Conservation (phyloP, 768 basidiomycete species). For the Mrakia frigida region DNA sequence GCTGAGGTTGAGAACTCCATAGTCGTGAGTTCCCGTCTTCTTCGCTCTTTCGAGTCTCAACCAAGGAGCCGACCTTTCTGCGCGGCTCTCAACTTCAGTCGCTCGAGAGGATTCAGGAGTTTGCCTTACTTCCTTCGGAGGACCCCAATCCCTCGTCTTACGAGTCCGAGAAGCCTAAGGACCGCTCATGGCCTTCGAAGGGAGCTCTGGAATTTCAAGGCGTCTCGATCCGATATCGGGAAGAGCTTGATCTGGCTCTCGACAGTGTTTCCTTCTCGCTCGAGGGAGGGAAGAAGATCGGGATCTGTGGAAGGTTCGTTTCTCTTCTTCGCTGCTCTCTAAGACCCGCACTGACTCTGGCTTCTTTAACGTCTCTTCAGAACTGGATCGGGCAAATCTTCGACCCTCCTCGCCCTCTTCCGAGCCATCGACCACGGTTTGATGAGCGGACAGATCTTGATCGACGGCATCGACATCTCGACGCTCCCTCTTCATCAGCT, state of each 20-base stretch:
- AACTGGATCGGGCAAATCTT: slow-evolving; percentile 37
- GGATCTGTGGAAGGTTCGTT: slow-evolving; percentile 35
- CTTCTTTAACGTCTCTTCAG: background rate
- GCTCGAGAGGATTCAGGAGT: slow-evolving; percentile 36
- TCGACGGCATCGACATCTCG: slow-evolving; percentile 35
- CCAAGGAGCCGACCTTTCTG: background rate
- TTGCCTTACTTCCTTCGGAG: slow-evolving; percentile 35
- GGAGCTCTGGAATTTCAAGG: slow-evolving; percentile 17
- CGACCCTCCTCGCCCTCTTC: slow-evolving; percentile 35
- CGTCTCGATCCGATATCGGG: slow-evolving; percentile 10
- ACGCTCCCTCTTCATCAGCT: slow-evolving; percentile 28
- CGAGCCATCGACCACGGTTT: slow-evolving; percentile 33
- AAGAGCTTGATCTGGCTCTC: slow-evolving; percentile 32
- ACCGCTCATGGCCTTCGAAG: background rate
- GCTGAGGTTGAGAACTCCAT: slow-evolving; percentile 20
- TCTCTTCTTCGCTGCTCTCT: background rate
- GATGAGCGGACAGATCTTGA: slow-evolving; percentile 24
- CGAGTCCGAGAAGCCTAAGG: slow-evolving; percentile 23
- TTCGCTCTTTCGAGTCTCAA: background rate
- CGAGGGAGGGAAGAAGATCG: slow-evolving; percentile 34
- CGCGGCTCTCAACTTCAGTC: background rate
- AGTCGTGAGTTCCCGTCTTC: background rate
- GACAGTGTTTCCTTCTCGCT: slow-evolving; percentile 29
- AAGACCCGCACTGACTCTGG: background rate
- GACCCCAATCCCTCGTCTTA: background rate